A percentile compares a stretch with the other conserved stretches of the same genome.
These are phyloP conservation scores for Phialophora chinensis DNA, from an alignment of 2,329 filamentous ascomycete species.

Conservation along the genomic window DNA sequence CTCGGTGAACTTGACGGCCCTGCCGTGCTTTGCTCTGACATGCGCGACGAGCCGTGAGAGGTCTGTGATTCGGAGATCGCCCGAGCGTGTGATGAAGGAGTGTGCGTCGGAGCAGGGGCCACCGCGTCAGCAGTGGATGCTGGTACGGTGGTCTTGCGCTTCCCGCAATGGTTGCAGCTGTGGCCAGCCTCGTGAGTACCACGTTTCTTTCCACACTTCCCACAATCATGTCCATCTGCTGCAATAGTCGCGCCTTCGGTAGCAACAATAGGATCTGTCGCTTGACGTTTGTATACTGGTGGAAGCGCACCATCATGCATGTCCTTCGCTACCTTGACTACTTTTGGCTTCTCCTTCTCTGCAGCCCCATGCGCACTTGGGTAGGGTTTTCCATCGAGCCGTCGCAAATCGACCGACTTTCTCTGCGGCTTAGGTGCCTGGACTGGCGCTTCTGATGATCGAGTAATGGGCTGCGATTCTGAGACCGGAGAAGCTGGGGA, in stretches of 20 bases:
- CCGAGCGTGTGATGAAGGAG: conserved; percentile 17
- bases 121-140: conserved; percentile 6
- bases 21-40: conserved; percentile 28
- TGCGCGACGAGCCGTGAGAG: conserved; percentile 25
- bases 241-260: conserved; percentile 15
- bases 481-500: conserved; percentile 37
- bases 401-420: conserved; percentile 31
- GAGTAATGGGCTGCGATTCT: conserved; percentile 19
- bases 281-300: conserved; percentile 36
- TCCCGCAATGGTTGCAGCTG: conserved; percentile 35
- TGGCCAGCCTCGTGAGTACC: conserved; percentile 16
- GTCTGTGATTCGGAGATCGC: conserved; percentile 21
- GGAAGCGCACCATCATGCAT: conserved; percentile 39
- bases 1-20: conserved; percentile 26
- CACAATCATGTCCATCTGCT: conserved; percentile 21
- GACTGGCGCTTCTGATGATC: conserved; percentile 19
- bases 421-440: conserved; percentile 27
- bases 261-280: conserved; percentile 22
- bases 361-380: conserved; percentile 11
- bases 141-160: conserved; percentile 26
- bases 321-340: conserved; percentile 39
- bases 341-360: conserved; percentile 29
- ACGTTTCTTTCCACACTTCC: conserved; percentile 32
- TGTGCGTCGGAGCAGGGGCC: conserved; percentile 6
- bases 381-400: conserved; percentile 36